Percentiles rank a stretch among this genome's conserved stretches.
Conservation (phyloP, 768 basidiomycete species). For the Tylopilus sp. region DNA sequence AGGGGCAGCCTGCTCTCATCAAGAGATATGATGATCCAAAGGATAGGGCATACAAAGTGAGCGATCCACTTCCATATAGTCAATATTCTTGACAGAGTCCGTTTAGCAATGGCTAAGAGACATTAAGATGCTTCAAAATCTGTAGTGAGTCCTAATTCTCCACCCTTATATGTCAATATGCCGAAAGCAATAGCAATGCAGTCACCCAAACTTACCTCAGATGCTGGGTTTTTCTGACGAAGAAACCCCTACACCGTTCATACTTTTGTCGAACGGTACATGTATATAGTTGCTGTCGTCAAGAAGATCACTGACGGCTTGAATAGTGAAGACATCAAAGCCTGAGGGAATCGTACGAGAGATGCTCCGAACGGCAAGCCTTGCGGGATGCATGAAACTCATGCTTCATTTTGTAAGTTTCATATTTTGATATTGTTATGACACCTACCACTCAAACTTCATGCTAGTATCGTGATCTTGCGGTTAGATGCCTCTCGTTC, state of each 20-base stretch:
- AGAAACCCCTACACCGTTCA: slow-evolving; percentile 45
- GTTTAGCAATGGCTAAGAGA: slow-evolving; percentile 47
- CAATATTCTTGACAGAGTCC: not conserved
- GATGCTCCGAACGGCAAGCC: slow-evolving; percentile 32
- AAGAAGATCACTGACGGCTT: not conserved
- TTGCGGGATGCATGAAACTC: slow-evolving; percentile 36
- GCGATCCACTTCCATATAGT: not conserved
- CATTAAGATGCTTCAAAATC: slow-evolving; percentile 46
- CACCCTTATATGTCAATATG: not conserved
- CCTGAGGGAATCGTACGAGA: slow-evolving; percentile 40
- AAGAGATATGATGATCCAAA: slow-evolving; percentile 43
- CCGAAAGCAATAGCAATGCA: slow-evolving; percentile 14
- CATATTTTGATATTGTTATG: not conserved
- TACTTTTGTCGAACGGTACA: slow-evolving; percentile 48
- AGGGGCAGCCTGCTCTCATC: slow-evolving; percentile 39
- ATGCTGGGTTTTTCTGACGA: slow-evolving; percentile 49
- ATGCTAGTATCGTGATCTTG: slow-evolving; percentile 40
- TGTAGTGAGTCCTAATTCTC: slow-evolving; percentile 37
- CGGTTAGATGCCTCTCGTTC: slow-evolving; percentile 20
- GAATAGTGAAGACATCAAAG: slow-evolving; percentile 40
- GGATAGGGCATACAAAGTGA: slow-evolving; percentile 33
- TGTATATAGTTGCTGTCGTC: not conserved
- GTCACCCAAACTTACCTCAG: slow-evolving; percentile 53
- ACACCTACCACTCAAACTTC: not conserved
- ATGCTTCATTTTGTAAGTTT: slow-evolving; percentile 33